phyloP scores from a whole-genome alignment of 1,284 basidiomycete genomes.

The Puccinia polysora region DNA sequence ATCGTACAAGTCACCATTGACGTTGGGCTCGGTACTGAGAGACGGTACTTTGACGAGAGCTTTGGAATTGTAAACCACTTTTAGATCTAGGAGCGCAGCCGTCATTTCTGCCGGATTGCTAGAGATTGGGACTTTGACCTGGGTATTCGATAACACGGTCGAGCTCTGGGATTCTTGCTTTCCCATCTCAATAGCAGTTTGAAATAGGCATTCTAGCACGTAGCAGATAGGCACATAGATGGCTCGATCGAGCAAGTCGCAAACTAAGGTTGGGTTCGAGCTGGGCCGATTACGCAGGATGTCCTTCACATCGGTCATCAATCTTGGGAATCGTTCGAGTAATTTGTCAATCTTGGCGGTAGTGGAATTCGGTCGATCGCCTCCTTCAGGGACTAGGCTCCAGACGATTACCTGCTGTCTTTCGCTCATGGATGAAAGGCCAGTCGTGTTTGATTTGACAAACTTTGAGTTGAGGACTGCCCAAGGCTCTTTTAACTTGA shows the following conservation, averaged over 20 bases:
- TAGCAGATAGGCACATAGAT: conserved; percentile 6
- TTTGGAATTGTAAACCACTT: conserved; percentile 16
- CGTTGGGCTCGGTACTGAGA: too few relatives aligned
- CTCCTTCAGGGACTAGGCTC: not conserved
- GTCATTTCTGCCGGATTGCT: not conserved
- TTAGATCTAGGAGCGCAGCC: not conserved
- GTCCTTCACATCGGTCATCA: not conserved
- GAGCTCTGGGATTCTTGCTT: not conserved
- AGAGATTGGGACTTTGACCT: not conserved
- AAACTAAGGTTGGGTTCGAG: not conserved
- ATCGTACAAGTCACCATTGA: too few relatives aligned
- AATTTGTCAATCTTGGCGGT: not conserved
- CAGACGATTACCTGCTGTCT: not conserved
- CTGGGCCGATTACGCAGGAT: conserved; percentile 4
- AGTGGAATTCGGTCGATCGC: not conserved
- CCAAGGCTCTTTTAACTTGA: not conserved
- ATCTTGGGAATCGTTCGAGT: not conserved
- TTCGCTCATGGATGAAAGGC: not conserved
- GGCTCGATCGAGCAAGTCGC: not conserved
- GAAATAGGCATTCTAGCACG: not conserved
- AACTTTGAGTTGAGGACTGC: conserved; percentile 2
- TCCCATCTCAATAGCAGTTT: conserved; percentile 3
- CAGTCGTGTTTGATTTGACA: not conserved
- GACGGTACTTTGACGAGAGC: too few relatives aligned
- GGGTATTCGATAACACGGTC: not conserved